These are phyloP conservation scores for Calonectria naviculata DNA, from an alignment of 2,329 filamentous ascomycete genomes.

Conservation along the genomic window DNA sequence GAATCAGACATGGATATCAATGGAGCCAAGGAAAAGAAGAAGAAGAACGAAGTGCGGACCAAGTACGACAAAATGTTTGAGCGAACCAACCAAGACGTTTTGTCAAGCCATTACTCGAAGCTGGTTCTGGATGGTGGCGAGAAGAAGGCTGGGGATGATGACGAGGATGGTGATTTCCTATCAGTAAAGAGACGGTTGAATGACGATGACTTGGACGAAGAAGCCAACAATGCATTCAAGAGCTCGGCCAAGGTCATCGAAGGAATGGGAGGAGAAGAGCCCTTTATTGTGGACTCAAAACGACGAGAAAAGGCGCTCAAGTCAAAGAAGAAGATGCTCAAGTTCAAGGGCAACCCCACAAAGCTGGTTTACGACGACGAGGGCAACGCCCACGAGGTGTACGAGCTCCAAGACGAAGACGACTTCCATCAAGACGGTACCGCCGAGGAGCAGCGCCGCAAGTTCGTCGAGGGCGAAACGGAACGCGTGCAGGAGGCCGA, in stretches of 20 bases:
- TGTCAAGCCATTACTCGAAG: conserved; percentile 94
- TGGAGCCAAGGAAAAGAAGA: conserved; percentile 63
- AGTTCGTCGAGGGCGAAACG: conserved; percentile 82
- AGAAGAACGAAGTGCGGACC: conserved; percentile 82
- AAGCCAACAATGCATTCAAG: conserved; percentile 55
- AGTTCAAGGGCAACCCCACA: conserved; percentile 86
- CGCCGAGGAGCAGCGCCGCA: conserved; percentile 79
- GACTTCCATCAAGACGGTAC: conserved; percentile 81
- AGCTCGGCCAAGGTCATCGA: conserved; percentile 69
- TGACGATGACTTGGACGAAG: conserved; percentile 71
- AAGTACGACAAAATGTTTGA: conserved; percentile 99
- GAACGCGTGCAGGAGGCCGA: conserved; percentile 80
- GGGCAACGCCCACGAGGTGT: conserved; percentile 84
- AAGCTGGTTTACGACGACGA: conserved; percentile 95
- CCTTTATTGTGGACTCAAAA: conserved; percentile 91
- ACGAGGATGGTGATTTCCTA: conserved; percentile 84
- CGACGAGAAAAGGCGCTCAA: conserved; percentile 94
- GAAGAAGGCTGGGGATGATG: conserved; percentile 60
- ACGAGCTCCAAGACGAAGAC: conserved; percentile 88
- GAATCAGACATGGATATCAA: conserved; percentile 66
- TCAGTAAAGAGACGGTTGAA: conserved; percentile 89
- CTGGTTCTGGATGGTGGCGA: conserved; percentile 75
- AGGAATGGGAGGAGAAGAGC: conserved; percentile 75
- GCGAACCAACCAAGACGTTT: conserved; percentile 92
- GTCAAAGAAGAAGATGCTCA: conserved; percentile 93